Evolutionary conservation across 2,329 filamentous ascomycete species (phyloP).

Genomic region (Penicillium sp.): DNA sequence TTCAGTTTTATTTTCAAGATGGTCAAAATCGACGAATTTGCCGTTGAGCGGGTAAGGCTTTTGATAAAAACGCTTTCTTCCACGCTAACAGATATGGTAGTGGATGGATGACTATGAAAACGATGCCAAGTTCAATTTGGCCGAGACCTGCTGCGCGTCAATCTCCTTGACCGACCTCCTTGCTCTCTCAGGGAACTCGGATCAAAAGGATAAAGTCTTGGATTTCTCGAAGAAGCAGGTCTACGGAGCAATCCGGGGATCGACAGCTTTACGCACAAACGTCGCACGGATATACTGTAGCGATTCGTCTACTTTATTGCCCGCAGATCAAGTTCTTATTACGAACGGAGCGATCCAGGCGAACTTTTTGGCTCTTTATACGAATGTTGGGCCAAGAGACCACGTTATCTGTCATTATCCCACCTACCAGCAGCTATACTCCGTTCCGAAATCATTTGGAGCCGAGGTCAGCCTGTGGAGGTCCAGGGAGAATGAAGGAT

Average conservation of each 20-base stretch:
- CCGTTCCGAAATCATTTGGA: constrained; percentile 71
- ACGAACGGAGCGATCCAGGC: constrained; percentile 79
- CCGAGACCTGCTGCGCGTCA: constrained; percentile 59
- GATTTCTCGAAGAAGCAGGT: constrained; percentile 59
- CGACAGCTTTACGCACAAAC: constrained; percentile 67
- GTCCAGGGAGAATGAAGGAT: constrained; percentile 63
- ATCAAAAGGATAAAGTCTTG: constrained; percentile 53
- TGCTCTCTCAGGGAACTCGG: constrained; percentile 43
- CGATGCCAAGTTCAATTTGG: constrained; percentile 56
- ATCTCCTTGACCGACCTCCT: constrained; percentile 56
- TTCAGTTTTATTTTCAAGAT: constrained; percentile 25
- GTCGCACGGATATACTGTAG: constrained; percentile 66
- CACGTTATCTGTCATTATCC: constrained; percentile 87
- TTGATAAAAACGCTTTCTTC: constrained; percentile 29
- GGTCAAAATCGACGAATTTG: constrained; percentile 45
- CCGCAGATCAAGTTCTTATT: constrained; percentile 69
- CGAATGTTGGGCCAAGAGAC: constrained; percentile 70
- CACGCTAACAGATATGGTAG: constrained; percentile 31
- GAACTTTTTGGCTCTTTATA: constrained; percentile 77
- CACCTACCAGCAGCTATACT: constrained; percentile 82
- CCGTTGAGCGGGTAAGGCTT: constrained; percentile 65
- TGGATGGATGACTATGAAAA: constrained; percentile 60
- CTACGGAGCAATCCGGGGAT: constrained; percentile 66
- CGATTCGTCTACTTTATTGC: constrained; percentile 49
- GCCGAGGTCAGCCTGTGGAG: constrained; percentile 80